Evolutionary conservation across 257 asterid genomes (phyloP).

Genomic region (Scutellaria baicalensis): DNA sequence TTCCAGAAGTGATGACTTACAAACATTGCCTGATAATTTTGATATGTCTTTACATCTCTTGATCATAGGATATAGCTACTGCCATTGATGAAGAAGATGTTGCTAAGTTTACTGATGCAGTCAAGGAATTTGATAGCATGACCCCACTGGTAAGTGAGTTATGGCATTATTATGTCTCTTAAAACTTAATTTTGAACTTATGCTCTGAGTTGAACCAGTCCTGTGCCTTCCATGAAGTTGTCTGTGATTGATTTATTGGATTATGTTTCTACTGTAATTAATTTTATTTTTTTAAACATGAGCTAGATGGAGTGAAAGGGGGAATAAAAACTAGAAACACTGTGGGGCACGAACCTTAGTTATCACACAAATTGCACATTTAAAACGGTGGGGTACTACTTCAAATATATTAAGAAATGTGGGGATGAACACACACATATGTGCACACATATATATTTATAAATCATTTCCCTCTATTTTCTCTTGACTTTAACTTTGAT

Average conservation of each 20-base stretch:
- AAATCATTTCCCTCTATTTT: too few relatives aligned
- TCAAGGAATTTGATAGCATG: constrained; percentile 55
- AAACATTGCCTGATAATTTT: neutral
- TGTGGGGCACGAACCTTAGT: too few relatives aligned
- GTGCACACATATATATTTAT: too few relatives aligned
- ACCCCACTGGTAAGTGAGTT: constrained; percentile 38
- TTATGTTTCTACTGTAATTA: neutral
- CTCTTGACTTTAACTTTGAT: too few relatives aligned
- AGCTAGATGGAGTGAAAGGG: too few relatives aligned
- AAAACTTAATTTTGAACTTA: neutral
- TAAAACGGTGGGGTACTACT: too few relatives aligned
- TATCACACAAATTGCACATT: too few relatives aligned
- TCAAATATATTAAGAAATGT: too few relatives aligned
- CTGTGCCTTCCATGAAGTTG: neutral
- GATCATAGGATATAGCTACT: constrained; percentile 38
- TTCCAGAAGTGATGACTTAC: neutral
- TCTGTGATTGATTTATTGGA: neutral
- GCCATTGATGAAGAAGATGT: constrained; percentile 54
- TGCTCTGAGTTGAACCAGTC: neutral
- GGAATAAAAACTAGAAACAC: too few relatives aligned
- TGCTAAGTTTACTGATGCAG: constrained; percentile 44
- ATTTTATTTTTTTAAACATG: too few relatives aligned
- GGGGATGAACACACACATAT: too few relatives aligned
- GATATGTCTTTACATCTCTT: constrained; percentile 6
- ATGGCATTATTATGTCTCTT: neutral